These are phyloP conservation scores for Perkinsus chesapeaki DNA, from an alignment of 169 alveolate genomes.

Conservation along the genomic window DNA sequence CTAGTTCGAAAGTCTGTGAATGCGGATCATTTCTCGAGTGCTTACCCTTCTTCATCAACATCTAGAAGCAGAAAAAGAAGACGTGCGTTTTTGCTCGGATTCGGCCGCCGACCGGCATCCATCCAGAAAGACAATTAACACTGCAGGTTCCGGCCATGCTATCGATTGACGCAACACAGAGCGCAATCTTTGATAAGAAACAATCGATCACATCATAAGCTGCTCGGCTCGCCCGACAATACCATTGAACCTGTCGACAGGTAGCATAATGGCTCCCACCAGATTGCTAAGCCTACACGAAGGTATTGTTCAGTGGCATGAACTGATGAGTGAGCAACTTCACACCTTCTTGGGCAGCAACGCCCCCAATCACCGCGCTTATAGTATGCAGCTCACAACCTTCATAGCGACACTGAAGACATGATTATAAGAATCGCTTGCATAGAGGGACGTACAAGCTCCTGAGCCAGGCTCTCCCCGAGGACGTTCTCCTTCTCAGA, in stretches of 20 bases:
- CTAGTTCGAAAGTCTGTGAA: neutral
- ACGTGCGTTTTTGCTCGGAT: neutral
- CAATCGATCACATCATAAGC: neutral
- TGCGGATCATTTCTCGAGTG: neutral
- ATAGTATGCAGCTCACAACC: conserved; percentile 54
- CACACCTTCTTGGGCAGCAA: conserved; percentile 68
- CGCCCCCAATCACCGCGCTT: conserved; percentile 64
- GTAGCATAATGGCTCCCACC: neutral
- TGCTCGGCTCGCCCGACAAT: neutral
- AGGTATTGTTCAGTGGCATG: conserved; percentile 64
- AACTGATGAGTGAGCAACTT: conserved; percentile 64
- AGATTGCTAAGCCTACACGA: conserved; percentile 19
- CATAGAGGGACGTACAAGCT: neutral
- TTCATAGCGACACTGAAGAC: conserved; percentile 39
- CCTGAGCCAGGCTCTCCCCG: neutral
- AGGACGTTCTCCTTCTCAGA: neutral
- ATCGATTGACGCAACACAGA: neutral
- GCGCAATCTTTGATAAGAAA: neutral
- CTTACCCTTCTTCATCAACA: neutral
- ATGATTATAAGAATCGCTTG: neutral
- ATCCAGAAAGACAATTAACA: neutral
- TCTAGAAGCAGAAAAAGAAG: neutral
- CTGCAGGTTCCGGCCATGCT: neutral
- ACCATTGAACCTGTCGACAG: neutral
- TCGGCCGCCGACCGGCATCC: neutral